Evolutionary conservation across 2,329 filamentous ascomycete genomes (phyloP), one percentile per base, ranked within the genome.

Genomic region (Epichloe aotearoae): DNA sequence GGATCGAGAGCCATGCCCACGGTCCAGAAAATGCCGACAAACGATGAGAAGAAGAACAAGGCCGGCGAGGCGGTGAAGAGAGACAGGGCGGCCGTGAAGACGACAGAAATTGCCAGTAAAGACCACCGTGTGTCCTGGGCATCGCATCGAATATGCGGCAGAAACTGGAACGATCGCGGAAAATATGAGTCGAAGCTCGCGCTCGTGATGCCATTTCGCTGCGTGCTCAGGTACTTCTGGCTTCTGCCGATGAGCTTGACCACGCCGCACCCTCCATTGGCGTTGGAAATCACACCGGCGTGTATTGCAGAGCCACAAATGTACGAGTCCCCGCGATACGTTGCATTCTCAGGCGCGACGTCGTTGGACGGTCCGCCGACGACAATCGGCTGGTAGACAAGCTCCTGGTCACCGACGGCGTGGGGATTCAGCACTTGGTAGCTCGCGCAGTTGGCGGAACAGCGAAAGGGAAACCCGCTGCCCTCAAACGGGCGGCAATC

Each of bases 1-100:
- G 89, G 85, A 62, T 98, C 91, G 1, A 88, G 89, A 10, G 88
- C 91, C 58, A 97, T 77, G 6, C 88, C 90, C 15, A 95, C 86
- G 56, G 95, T 89, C 71, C 86, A 87, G 68, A 95, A 97, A 38
- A 95, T 73, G 59, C 84, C 86, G 49, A 83, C 74, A 59, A 96
- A 97, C 37, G 82, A 75, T 47, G 82, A 83, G 65, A 88, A 88
- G 74, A 94, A 96, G 69, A 97, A 93, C 1, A 91, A 74, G 1
- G 79, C 74, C 0, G 90, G 81, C 0, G 84, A 88, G 1, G 82
- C 81, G 2, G 87, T 91, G 64, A 94, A 90, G 5, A 98, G 70
- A 3, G 88, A 90, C 11, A 97, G 66, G 0, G 90, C 65, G 26
- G 79, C 76, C 2, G 89, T 87, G 58, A 94, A 95, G 47, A 82